These are phyloP conservation scores for Brassica nigra DNA, from an alignment of 345 rosid genomes.

Conservation along the genomic window DNA sequence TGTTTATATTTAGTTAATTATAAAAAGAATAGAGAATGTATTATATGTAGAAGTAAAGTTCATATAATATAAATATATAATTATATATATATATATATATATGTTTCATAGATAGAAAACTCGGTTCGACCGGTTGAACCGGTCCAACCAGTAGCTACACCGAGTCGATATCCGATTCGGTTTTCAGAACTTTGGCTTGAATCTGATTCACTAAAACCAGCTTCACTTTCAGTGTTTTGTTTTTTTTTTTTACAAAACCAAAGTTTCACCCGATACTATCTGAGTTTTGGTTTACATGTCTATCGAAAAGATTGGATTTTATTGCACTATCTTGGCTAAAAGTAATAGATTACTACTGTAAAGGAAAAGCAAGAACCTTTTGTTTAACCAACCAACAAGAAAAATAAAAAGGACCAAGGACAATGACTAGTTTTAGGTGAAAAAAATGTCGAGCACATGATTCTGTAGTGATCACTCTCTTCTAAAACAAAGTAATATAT, in stretches of 20 bases:
- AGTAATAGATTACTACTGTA: not conserved
- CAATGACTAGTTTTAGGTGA: slow-evolving; percentile 24
- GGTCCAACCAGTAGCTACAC: no score
- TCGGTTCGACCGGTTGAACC: no score
- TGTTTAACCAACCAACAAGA: slow-evolving; percentile 24
- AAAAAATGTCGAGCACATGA: slow-evolving; percentile 11
- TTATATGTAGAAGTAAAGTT: no score
- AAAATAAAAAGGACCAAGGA: not conserved
- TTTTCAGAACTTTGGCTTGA: not conserved
- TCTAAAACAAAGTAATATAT: not conserved
- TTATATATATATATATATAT: no score
- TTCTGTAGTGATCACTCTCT: slow-evolving; percentile 15
- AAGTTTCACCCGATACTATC: not conserved
- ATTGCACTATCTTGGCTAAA: not conserved
- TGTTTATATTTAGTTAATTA: no score
- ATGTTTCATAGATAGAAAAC: no score
- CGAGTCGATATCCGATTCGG: no score
- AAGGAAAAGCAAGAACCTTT: not conserved
- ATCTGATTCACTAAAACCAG: slow-evolving; percentile 20
- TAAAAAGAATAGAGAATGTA: no score
- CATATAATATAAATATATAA: no score
- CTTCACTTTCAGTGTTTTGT: not conserved
- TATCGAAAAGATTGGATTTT: slow-evolving; percentile 1
- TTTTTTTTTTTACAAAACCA: not conserved
- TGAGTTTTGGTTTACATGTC: not conserved